Base-by-base conservation (phyloP, 805 yeast genomes). In the Yarrowia osloensis region DNA sequence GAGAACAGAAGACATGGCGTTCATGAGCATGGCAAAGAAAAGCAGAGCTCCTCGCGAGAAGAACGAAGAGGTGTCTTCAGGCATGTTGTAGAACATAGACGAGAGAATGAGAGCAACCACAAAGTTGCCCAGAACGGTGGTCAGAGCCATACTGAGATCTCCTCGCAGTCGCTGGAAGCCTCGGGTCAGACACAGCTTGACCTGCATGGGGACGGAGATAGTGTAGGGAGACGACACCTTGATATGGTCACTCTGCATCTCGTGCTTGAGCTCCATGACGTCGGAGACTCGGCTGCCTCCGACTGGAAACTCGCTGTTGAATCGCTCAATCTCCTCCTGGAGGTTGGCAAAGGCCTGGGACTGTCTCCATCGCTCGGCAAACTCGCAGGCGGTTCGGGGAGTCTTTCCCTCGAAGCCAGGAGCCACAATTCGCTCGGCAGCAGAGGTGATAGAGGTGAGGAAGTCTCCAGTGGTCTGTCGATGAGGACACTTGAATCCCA, bases 401-500 rank as follows among this genome's bases (percentile, higher is more conserved):
- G 84, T 86, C 65, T 75, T 76, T 66, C 76, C 71, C 68, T 85
- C 85, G 67, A 67, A 82, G 0, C 86, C 87, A 21, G 73, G 69
- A 33, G 70, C 70, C 8, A 77, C 76, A 11, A 79, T 73, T 73
- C 89, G 80, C 74, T 84, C 88, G 19, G 74, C 68, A 31, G 88
- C 85, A 69, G 82, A 79, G 5, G 88, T 84, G 67, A 85, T 74
- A 8, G 87, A 81, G 2, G 88, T 84, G 73, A 85, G 76, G 74
- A 79, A 85, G 72, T 85, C 88, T 26, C 86, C 86, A 65, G 87
- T 84, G 28, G 88, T 84, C 75, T 83, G 86, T 73, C 88, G 82
- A 39, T 78, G 78, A 24, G 86, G 85, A 71, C 87, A 84, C 4
- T 79, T 78, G 73, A 80, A 85, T 47, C 89, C 89, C 86, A 85